Base-by-base conservation (phyloP, 306 rosid genomes). In the Luffa aegyptiaca region DNA sequence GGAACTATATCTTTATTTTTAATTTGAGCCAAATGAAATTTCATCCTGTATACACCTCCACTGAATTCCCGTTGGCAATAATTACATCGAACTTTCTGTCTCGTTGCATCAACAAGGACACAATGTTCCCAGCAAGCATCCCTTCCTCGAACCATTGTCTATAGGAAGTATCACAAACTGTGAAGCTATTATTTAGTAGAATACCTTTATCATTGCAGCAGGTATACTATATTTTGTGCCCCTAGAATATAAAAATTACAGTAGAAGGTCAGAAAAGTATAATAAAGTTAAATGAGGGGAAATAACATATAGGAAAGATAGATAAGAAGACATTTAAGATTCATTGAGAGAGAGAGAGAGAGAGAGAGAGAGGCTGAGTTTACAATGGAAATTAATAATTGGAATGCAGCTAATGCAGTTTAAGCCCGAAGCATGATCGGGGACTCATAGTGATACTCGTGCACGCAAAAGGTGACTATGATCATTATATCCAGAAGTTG, bases 51-150 rank as follows among this genome's bases (percentile, higher is more conserved):
- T 12, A 90, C 94, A 3, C 97, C 94, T 75, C 94, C 93, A 82
- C 94, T 90, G 87, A 92, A 90, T 83, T 90, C 93, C 80, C 87
- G 85, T 45, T 80, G 88, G 83, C 90, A 90, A 82, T 92, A 92
- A 79, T 89, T 90, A 80, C 94, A 90, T 78, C 84, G 83, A 79
- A 92, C 90, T 87, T 92, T 92, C 84, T 87, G 94, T 74, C 85
- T 86, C 10, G 89, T 85, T 9, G 92, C 89, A 84, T 90, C 93
- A 74, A 90, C 86, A 80, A 89, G 92, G 76, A 79, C 83, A 76
- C 93, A 90, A 63, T 92, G 92, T 63, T 92, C 92, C 94, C 94
- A 92, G 83, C 92, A 92, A 10, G 91, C 92, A 85, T 92, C 97
- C 86, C 87, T 88, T 82, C 97, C 94, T 39, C 92, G 90, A 59